A percentile compares a stretch with the other conserved stretches of the same genome.
phyloP scores from a whole-genome alignment of 208 protist genomes.

The Leishmania lainsoni region DNA sequence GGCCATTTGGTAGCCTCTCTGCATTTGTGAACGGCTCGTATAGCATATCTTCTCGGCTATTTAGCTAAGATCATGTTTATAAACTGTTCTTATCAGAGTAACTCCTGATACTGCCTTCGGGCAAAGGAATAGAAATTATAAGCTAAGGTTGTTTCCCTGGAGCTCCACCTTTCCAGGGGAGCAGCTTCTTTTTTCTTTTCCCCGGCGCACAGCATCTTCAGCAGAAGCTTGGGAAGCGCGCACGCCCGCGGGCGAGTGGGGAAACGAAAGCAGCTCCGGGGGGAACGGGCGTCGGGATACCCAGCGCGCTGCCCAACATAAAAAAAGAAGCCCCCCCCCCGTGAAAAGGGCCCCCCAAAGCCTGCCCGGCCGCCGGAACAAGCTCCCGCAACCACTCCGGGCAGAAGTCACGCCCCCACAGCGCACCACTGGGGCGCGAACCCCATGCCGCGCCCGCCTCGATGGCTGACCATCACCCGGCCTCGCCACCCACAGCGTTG shows the following conservation, averaged over 20 bases:
- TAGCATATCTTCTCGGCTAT: conserved; percentile 80
- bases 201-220: background rate
- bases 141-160: conserved; percentile 52
- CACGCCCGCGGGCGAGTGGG: background rate
- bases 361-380: background rate
- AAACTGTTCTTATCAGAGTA: conserved; percentile 92
- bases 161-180: conserved; percentile 69
- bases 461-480: background rate
- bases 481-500: no score
- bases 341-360: background rate
- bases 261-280: background rate
- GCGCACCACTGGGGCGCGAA: background rate
- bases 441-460: background rate
- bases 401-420: background rate
- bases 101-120: conserved; percentile 79
- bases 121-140: conserved; percentile 60
- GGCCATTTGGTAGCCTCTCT: fast-evolving
- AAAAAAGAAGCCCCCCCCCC: no score
- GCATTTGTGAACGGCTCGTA: fast-evolving
- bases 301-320: no score
- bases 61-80: conserved; percentile 92
- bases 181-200: conserved; percentile 21
- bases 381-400: background rate
- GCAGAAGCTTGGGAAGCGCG: background rate
- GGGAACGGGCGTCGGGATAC: no score